Evolutionary conservation across 805 yeast species (phyloP), one percentile per base, ranked within the genome.

Genomic region (Ogataea trehalophila): DNA sequence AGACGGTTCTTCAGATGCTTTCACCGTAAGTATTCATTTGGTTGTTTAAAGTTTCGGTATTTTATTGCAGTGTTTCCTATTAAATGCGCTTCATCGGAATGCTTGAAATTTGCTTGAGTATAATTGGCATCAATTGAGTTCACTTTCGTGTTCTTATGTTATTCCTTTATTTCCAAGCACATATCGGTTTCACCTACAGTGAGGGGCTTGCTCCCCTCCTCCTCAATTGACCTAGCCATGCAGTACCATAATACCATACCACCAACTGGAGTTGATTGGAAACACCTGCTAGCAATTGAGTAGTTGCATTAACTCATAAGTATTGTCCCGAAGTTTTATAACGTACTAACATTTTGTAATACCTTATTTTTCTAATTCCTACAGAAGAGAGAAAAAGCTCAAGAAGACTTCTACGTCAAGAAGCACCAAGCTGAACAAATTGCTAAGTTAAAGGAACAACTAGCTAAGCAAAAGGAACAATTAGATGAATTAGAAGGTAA

Each of bases 401-500:
- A 83, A 65, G 99, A 92, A 75, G 89, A 85, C 66, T 76, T 74
- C 61, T 91, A 82, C 74, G 75, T 90, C 70, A 87, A 81, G 71
- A 83, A 88, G 73, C 96, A 86, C 66, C 96, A 92, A 75, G 85
- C 84, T 66, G 96, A 89, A 69, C 89, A 85, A 75, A 75, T 90
- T 67, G 82, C 79, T 63, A 77, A 78, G 43, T 79, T 90, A 68
- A 85, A 75, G 68, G 89, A 85, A 66, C 79, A 85, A 62, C 76
- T 90, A 67, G 80, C 83, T 68, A 75, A 85, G 72, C 94, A 83
- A 67, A 83, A 82, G 75, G 75, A 79, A 53, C 71, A 75, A 53
- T 69, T 79, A 53, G 74, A 69, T 44, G 68, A 76, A 45, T 69
- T 79, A 58, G 74, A 76, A 60, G 59, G 64, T 53, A 77, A 80